Evolutionary conservation across 805 yeast genomes (phyloP), one percentile per base, ranked within the genome.

Genomic region (Suhomyces sp.): DNA sequence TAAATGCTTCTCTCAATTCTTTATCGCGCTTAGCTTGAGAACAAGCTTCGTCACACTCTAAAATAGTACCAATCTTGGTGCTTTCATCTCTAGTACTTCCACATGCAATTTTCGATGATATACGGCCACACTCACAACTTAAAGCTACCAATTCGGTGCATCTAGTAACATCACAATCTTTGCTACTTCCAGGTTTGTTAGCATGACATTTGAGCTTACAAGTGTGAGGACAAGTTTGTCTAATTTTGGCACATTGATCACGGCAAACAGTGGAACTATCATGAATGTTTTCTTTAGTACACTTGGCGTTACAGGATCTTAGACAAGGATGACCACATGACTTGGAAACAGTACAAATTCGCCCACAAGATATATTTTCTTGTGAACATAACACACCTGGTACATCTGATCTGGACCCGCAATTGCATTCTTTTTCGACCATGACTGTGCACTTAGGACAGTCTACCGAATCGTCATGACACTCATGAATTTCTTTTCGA

Each of bases 401-500:
- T 7, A 86, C 69, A 4, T 61, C 58, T 8, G 53, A 47, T 43
- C 71, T 54, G 19, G 42, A 65, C 3, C 84, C 85, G 66, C 93
- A 84, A 44, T 72, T 69, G 54, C 95, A 84, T 15, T 43, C 45
- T 44, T 76, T 79, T 19, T 68, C 63, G 2, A 80, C 81, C 5
- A 76, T 40, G 9, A 45, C 43, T 5, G 95, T 84, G 58, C 96
- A 88, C 41, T 77, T 78, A 0, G 95, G 95, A 58, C 97, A 88
- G 3, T 60, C 50, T 5, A 63, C 68, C 27, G 68, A 67, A 42
- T 76, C 79, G n/a, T 65, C 73, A 54, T 88, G 97, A 54, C 97
- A 88, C 21, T 67, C 59, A 54, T 88, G 97, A 21, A 72, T 68
- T 53, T 79, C 83, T 14, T 72, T 76, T 6, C 68, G 57, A 56